Percentiles rank a stretch among this genome's conserved stretches.
Evolutionary conservation across 2,329 filamentous ascomycete species (phyloP).

Genomic region (Penicillium thymicola): DNA sequence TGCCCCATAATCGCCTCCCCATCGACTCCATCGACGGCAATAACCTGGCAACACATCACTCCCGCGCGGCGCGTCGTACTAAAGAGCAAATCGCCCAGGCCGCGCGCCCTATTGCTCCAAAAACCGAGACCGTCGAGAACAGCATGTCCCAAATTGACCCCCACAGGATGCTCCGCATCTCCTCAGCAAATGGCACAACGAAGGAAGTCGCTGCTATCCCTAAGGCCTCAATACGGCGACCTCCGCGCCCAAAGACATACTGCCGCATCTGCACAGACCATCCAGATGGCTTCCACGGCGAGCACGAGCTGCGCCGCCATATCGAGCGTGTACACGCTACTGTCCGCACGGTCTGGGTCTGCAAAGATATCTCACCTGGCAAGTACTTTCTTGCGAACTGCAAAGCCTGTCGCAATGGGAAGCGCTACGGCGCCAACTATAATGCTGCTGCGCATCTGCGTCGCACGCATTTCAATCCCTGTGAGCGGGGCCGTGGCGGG

Average conservation of each 20-base stretch:
- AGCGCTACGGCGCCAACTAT: conserved; percentile 87
- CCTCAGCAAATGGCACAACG: conserved; percentile 51
- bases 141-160: conserved; percentile 33
- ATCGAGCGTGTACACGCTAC: conserved; percentile 63
- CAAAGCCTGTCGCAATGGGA: conserved; percentile 73
- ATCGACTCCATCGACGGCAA: conserved; percentile 49
- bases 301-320: conserved; percentile 75
- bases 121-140: conserved; percentile 37
- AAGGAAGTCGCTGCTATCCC: conserved; percentile 55
- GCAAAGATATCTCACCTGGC: conserved; percentile 57
- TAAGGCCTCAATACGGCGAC: conserved; percentile 59
- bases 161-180: conserved; percentile 51
- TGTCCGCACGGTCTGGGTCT: conserved; percentile 60
- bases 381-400: conserved; percentile 71
- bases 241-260: conserved; percentile 67
- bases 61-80: conserved; percentile 46
- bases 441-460: conserved; percentile 90
- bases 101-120: conserved; percentile 50
- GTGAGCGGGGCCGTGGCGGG: conserved; percentile 54
- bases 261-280: conserved; percentile 69
- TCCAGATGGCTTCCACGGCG: conserved; percentile 76
- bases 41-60: conserved; percentile 42
- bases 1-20: conserved; percentile 32
- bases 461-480: conserved; percentile 79
- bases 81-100: conserved; percentile 49